These are phyloP conservation scores for Trichoderma brevicompactum DNA, from an alignment of 2,329 filamentous ascomycete species.

Conservation along the genomic window DNA sequence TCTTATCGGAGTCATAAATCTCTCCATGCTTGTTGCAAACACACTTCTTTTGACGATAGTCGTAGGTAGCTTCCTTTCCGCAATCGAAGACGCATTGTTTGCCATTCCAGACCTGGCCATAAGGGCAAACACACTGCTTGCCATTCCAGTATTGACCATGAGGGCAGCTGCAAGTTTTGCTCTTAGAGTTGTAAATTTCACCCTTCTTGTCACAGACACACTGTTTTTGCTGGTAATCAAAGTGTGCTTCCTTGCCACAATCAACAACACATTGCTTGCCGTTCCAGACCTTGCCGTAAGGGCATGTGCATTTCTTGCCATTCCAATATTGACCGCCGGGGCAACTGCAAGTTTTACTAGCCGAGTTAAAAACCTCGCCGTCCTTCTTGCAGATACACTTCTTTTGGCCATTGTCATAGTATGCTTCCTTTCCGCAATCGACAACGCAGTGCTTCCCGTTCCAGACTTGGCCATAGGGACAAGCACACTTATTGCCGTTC, in stretches of 20 bases:
- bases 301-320: conserved; percentile 1
- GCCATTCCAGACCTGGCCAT: conserved; percentile 14
- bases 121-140: neutral
- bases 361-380: conserved; percentile 7
- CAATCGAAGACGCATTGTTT: conserved; percentile 2
- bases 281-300: neutral
- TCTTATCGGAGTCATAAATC: conserved; percentile 1
- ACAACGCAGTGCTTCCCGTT: conserved; percentile 15
- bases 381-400: conserved; percentile 24
- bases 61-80: conserved; percentile 15
- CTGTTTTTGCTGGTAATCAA: neutral
- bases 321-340: conserved; percentile 1
- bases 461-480: conserved; percentile 17
- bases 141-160: conserved; percentile 9
- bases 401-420: neutral
- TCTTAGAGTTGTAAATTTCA: conserved; percentile 2
- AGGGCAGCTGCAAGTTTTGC: conserved; percentile 8
- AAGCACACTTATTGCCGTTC: conserved; percentile 14
- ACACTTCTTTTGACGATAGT: conserved; percentile 7
- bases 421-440: conserved; percentile 8
- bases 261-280: neutral
- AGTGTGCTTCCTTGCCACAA: conserved; percentile 15
- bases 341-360: conserved; percentile 6
- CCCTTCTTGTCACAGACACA: conserved; percentile 23
- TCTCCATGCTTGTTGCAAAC: conserved; percentile 21